Base-by-base conservation (phyloP, 2,329 filamentous ascomycete genomes). In the Alternaria rosae region DNA sequence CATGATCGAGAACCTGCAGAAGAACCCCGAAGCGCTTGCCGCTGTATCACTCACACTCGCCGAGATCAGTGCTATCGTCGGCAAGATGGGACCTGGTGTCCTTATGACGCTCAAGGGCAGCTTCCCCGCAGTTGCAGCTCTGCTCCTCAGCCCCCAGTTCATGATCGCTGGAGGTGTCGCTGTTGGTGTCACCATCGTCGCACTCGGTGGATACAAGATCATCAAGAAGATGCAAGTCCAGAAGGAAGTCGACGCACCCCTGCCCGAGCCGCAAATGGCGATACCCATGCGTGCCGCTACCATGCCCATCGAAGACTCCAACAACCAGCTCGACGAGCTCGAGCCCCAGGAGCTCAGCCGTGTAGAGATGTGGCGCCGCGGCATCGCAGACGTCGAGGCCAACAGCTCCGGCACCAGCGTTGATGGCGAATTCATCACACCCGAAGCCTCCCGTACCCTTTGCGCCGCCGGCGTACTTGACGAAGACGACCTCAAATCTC, bases 121-220 rank as follows among this genome's bases (percentile, higher is more conserved):
- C 20, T 94, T 93, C 38, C 95, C 95, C 0, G 91, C 92, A 8
- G 89, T 97, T 20, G 94, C 97, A 70, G 92, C 91, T 0, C 86
- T 99, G 21, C 87, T 99, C 4, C 89, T 92, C 0, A 94, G 91
- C 59, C 95, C 95, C 1, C 93, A 99, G 75, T 99, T 99, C 76
- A 87, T 97, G 66, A 97, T 99, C 71, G 93, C 93, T 5, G 93
- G 92, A 1, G 92, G 94, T 44, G 89, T 97, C 13, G 92, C 92
- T 1, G 89, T 97, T 0, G 95, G 95, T 13, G 90, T 97, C n/a
- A 98, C 95, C 0, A 89, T 98, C 9, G 92, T 99, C 72, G 94
- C 95, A 78, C 92, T 99, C 62, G 95, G 95, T 56, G 94, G 95
- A 6, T 98, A 93, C 87, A 98, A 97, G 82, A 97, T 99, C 78